phyloP scores from a whole-genome alignment of 192 early-diverging fungal genomes.

The Backusella luteola region DNA sequence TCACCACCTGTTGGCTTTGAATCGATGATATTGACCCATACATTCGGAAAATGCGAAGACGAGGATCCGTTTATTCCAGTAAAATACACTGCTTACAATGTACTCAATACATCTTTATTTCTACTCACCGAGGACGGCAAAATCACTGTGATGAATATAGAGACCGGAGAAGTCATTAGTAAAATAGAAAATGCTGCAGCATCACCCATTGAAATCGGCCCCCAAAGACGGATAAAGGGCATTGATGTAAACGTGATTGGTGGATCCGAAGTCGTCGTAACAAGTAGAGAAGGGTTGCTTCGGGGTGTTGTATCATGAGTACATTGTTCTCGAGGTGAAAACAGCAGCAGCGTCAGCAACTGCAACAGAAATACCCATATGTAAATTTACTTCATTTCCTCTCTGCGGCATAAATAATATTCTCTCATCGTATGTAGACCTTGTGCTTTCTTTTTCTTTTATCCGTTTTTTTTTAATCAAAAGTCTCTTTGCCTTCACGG shows the following conservation, averaged over 20 bases:
- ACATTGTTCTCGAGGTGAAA: neutral
- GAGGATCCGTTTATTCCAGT: slow-evolving; percentile 14
- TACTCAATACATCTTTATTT: slow-evolving; percentile 28
- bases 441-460: neutral
- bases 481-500: neutral
- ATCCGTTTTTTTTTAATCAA: neutral
- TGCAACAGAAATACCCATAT: neutral
- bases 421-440: neutral
- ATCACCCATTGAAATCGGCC: slow-evolving; percentile 1
- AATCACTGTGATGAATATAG: slow-evolving; percentile 33
- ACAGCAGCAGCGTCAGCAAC: neutral
- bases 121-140: slow-evolving; percentile 35
- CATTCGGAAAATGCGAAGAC: slow-evolving; percentile 4
- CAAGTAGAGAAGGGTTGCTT: slow-evolving; percentile 29
- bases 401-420: neutral
- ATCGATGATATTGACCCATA: slow-evolving; percentile 9
- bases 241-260: slow-evolving; percentile 38
- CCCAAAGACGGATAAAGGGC: slow-evolving; percentile 12
- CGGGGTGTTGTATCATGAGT: slow-evolving; percentile 24
- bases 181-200: slow-evolving; percentile 22
- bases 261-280: slow-evolving; percentile 33
- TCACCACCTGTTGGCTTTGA: slow-evolving; percentile 1
- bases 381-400: neutral
- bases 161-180: slow-evolving; percentile 30
- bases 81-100: slow-evolving; percentile 39